Percentiles rank a stretch among this genome's conserved stretches.
These are phyloP conservation scores for Infundibulicybe gibba DNA, from an alignment of 768 basidiomycete species.

Conservation along the genomic window DNA sequence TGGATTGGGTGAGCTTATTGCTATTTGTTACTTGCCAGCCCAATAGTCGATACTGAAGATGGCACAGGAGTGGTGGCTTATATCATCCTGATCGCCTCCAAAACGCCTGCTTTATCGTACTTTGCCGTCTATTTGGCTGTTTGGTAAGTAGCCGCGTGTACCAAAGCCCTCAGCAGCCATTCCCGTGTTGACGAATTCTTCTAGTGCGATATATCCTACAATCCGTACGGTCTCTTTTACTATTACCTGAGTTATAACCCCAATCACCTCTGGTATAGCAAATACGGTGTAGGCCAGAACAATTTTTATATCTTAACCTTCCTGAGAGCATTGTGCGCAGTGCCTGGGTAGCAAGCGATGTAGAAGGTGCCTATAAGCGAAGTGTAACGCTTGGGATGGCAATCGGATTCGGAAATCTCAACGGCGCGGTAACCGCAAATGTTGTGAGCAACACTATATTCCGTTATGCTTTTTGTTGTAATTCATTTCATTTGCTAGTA, in stretches of 20 bases:
- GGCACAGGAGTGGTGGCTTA: constrained; percentile 66
- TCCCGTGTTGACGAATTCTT: too few relatives aligned
- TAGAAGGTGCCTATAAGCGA: constrained; percentile 74
- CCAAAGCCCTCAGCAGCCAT: too few relatives aligned
- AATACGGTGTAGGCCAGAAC: constrained; percentile 50
- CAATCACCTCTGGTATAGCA: constrained; percentile 20
- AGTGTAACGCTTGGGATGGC: constrained; percentile 67
- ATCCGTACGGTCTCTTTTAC: constrained; percentile 37
- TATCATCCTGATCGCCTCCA: constrained; percentile 61
- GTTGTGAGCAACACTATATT: constrained; percentile 46
- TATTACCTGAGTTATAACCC: not conserved
- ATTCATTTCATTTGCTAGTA: constrained; percentile 53
- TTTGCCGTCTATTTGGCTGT: constrained; percentile 71
- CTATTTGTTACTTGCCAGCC: too few relatives aligned
- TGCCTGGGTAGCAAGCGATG: constrained; percentile 70
- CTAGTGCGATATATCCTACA: constrained; percentile 49
- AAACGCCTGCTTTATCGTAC: constrained; percentile 60
- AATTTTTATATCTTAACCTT: not conserved
- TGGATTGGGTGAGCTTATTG: constrained; percentile 21
- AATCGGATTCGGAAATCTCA: constrained; percentile 66
- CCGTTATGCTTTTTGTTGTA: too few relatives aligned
- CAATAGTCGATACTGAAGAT: too few relatives aligned
- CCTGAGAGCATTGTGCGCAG: constrained; percentile 26
- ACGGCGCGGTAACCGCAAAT: constrained; percentile 66
- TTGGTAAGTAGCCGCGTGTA: constrained; percentile 63